Conservation (phyloP, 805 yeast genomes). For the Teunomyces kruisii region DNA sequence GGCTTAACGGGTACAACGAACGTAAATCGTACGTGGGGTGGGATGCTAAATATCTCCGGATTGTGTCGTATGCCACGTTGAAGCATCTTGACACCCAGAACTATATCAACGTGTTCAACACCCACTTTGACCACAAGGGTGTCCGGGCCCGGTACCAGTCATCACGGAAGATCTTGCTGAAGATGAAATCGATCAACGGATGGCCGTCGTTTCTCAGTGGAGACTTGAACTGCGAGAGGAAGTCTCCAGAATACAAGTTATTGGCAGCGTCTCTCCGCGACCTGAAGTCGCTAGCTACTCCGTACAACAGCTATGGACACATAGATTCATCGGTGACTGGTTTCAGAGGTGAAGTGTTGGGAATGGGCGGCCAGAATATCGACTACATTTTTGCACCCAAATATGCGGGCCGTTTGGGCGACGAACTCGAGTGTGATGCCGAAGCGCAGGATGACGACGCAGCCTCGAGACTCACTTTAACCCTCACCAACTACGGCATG, state of each 20-base stretch:
- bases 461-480: conserved; percentile 11
- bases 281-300: conserved; percentile 18
- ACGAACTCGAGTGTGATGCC: conserved; percentile 13
- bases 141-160: conserved; percentile 10
- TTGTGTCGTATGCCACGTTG: conserved; percentile 18
- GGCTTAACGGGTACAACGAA: conserved; percentile 15
- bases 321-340: conserved; percentile 32
- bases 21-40: conserved; percentile 14
- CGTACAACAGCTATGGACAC: conserved; percentile 29
- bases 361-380: conserved; percentile 28
- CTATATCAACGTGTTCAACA: conserved; percentile 17
- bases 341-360: conserved; percentile 25
- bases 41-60: conserved; percentile 20
- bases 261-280: conserved; percentile 17
- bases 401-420: conserved; percentile 16
- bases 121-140: conserved; percentile 21
- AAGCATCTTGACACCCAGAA: conserved; percentile 10
- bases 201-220: conserved; percentile 36
- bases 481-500: conserved; percentile 26
- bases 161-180: conserved; percentile 9
- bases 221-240: conserved; percentile 27
- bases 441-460: neutral
- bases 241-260: conserved; percentile 17
- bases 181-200: conserved; percentile 12
- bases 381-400: conserved; percentile 33